A percentile compares a stretch with the other conserved stretches of the same genome.
Evolutionary conservation across 1,139 yeast genomes (phyloP).

Genomic region (Hansenula anomala): DNA sequence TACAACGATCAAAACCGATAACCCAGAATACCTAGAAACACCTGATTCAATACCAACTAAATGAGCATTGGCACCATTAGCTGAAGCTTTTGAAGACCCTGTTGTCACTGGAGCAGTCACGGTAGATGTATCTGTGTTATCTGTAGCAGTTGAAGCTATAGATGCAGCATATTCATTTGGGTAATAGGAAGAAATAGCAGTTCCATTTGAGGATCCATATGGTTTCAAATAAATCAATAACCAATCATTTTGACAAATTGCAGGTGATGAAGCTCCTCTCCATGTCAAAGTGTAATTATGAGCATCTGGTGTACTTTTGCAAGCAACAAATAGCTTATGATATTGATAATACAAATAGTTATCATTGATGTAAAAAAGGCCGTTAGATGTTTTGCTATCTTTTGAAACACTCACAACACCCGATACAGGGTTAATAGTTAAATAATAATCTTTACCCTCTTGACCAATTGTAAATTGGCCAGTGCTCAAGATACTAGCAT

Average conservation of each 20-base stretch:
- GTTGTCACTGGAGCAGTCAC: conserved; percentile 5
- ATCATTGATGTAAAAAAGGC: conserved; percentile 11
- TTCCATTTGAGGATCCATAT: conserved; percentile 4
- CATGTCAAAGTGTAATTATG: conserved; percentile 13
- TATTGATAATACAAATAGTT: conserved; percentile 11
- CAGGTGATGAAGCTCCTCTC: conserved; percentile 19
- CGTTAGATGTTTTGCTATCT: conserved; percentile 6
- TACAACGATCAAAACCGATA: neutral
- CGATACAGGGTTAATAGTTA: conserved; percentile 7
- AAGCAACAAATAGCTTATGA: conserved; percentile 17
- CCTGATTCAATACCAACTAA: neutral
- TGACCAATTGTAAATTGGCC: conserved; percentile 9
- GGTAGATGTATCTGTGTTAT: conserved; percentile 14
- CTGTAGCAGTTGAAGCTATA: conserved; percentile 17
- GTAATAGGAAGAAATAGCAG: conserved; percentile 8
- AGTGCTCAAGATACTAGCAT: conserved; percentile 6
- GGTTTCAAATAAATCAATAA: conserved; percentile 12
- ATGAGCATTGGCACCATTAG: conserved; percentile 4
- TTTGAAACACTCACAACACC: conserved; percentile 11
- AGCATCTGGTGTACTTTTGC: conserved; percentile 6
- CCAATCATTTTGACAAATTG: conserved; percentile 14
- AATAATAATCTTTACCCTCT: conserved; percentile 3
- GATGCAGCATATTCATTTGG: conserved; percentile 14
- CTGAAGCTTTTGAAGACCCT: conserved; percentile 1
- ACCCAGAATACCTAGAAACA: conserved; percentile 1